phyloP scores from a whole-genome alignment of 2,329 filamentous ascomycete species.

The Ceratocystis alfenasii region DNA sequence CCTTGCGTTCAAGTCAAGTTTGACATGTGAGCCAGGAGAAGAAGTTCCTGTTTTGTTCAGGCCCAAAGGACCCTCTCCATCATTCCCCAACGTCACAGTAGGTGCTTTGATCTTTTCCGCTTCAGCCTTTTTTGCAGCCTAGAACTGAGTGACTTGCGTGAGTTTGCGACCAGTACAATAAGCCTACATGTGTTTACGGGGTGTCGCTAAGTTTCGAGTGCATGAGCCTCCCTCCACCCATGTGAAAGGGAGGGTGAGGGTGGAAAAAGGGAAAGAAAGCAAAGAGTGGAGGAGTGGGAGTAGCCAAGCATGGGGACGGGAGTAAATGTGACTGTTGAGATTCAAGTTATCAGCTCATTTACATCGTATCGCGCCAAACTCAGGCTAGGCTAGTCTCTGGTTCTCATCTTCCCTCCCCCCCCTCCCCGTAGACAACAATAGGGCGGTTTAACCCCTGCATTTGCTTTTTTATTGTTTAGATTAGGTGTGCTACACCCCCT shows the following conservation, averaged over 20 bases:
- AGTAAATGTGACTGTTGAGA: not conserved
- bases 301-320: not conserved
- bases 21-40: conserved; percentile 1
- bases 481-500: not conserved
- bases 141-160: not conserved
- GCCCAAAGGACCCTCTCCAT: not conserved
- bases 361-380: no score
- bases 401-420: not conserved
- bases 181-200: not conserved
- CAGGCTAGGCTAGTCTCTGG: no score
- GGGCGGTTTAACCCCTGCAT: not conserved
- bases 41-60: conserved; percentile 1
- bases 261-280: not conserved
- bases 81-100: not conserved
- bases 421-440: not conserved
- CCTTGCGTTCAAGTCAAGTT: not conserved
- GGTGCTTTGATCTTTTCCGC: not conserved
- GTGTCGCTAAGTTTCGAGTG: conserved; percentile 1
- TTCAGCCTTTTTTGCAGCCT: not conserved
- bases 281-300: not conserved
- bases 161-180: not conserved
- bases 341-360: no score
- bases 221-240: not conserved
- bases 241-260: no score
- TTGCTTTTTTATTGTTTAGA: not conserved